A percentile compares a stretch with the other conserved stretches of the same genome.
Evolutionary conservation across 2,329 filamentous ascomycete species (phyloP).

Genomic region (Chlorencoelia australis): DNA sequence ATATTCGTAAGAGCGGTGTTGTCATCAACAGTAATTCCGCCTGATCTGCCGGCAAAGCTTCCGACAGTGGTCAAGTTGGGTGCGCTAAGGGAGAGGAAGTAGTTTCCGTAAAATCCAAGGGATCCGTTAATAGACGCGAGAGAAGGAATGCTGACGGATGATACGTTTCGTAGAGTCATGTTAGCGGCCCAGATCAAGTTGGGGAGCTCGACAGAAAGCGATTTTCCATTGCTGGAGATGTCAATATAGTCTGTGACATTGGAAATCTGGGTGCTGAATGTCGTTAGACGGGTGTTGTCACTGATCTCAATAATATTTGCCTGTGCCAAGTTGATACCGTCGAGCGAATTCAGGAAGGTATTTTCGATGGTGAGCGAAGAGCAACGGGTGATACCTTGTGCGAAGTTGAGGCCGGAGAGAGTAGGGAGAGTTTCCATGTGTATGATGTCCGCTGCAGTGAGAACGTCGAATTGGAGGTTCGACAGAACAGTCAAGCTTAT

Average conservation of each 20-base stretch:
- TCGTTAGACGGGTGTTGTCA: slow-evolving; percentile 77
- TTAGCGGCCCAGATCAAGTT: slow-evolving; percentile 71
- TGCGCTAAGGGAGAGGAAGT: slow-evolving; percentile 48
- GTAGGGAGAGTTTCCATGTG: slow-evolving; percentile 61
- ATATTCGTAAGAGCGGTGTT: slow-evolving; percentile 61
- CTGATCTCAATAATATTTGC: slow-evolving; percentile 69
- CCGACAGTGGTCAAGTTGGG: slow-evolving; percentile 63
- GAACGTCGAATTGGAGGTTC: slow-evolving; percentile 53
- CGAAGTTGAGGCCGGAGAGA: slow-evolving; percentile 49
- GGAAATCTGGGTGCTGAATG: slow-evolving; percentile 66
- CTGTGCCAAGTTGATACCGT: slow-evolving; percentile 70
- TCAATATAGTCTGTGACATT: slow-evolving; percentile 63
- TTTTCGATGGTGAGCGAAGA: slow-evolving; percentile 67
- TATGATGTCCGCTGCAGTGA: slow-evolving; percentile 58
- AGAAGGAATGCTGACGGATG: slow-evolving; percentile 61
- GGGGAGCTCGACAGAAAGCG: slow-evolving; percentile 62
- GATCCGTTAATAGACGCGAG: slow-evolving; percentile 66
- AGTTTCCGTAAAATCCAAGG: slow-evolving; percentile 74
- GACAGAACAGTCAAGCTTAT: slow-evolving; percentile 58
- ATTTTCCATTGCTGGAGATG: slow-evolving; percentile 70
- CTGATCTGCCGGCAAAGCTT: slow-evolving; percentile 25
- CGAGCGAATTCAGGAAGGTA: slow-evolving; percentile 69
- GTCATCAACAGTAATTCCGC: slow-evolving; percentile 52
- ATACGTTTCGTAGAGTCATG: slow-evolving; percentile 75
- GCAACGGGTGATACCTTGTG: slow-evolving; percentile 53